Base-by-base conservation (phyloP, 352 stramenopile species). In the Stephanocyclus meneghinianus region DNA sequence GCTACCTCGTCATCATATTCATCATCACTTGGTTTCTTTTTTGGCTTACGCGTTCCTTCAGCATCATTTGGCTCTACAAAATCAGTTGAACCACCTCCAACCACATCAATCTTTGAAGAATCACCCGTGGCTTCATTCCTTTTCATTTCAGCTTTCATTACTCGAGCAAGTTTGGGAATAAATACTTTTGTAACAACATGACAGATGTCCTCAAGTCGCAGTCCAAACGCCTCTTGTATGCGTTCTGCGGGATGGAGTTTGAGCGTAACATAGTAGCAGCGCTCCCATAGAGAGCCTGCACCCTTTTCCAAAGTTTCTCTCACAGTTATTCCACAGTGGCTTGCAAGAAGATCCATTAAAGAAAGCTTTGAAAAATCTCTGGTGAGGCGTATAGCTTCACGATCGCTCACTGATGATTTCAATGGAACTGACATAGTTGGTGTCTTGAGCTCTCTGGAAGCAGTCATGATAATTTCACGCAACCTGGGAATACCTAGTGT, bases 391-490 rank as follows among this genome's bases (percentile, higher is more conserved):
- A 91, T 61, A 30, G 91, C 91, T 74, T 87, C 71, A 26, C 85
- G 73, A 30, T 91, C 84, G 29, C 72, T 83, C 2, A 95, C 92
- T 45, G 85, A 82, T 5, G 91, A 62, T 5, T 86, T 83, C 50
- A 99, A 87, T 30, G 97, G 97, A 21, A 99, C 97, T 18, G 95
- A 98, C 97, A 99, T 99, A 68, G 97, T 98, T 71, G 98, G 98
- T 78, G 98, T 99, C 74, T 96, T 96, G n/a, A 99, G 97, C 71
- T 96, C 95, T 74, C 94, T 92, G 48, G 95, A 98, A 35, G 97
- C 98, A 53, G 97, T 99, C 97, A 99, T 99, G 75, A 99, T 99
- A 74, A 99, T 99, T 92, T 99, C 98, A 80, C 97, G 93, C 81
- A 99, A 87, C 85, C 98, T 96, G 61, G 98, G 98, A 82, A 99